These are phyloP conservation scores for Emergomyces pasteurianus DNA, from an alignment of 2,329 filamentous ascomycete species.

Conservation along the genomic window DNA sequence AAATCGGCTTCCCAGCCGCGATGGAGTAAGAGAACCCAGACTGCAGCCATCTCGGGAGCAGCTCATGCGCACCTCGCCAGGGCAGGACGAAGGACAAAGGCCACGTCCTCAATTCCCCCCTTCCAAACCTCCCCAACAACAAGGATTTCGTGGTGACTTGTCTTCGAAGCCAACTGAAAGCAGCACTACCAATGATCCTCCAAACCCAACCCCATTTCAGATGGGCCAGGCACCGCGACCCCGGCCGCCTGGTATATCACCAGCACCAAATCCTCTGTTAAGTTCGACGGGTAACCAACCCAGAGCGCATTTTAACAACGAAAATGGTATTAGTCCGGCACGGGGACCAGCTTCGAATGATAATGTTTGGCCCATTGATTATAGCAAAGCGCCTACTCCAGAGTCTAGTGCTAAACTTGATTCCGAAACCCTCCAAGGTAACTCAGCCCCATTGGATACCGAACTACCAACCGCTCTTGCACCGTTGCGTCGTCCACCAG, in stretches of 20 bases:
- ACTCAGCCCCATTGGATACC: neutral
- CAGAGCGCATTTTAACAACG: neutral
- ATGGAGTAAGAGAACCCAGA: conserved; percentile 21
- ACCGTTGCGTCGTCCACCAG: neutral
- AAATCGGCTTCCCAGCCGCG: conserved; percentile 26
- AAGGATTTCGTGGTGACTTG: conserved; percentile 15
- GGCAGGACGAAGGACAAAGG: conserved; percentile 29
- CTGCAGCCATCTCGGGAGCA: conserved; percentile 27
- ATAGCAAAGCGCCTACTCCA: neutral
- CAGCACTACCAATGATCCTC: neutral
- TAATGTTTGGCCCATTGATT: neutral
- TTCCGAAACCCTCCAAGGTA: neutral
- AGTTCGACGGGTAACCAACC: neutral
- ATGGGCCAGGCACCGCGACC: conserved; percentile 3
- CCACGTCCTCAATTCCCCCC: conserved; percentile 21
- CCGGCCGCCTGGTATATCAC: neutral
- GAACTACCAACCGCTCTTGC: neutral
- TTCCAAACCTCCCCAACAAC: conserved; percentile 16
- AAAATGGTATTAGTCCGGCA: conserved; percentile 1
- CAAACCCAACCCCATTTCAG: conserved; percentile 3
- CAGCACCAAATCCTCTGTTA: conserved; percentile 2
- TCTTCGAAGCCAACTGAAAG: conserved; percentile 8
- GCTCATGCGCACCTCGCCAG: conserved; percentile 23
- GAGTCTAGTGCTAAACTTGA: neutral
- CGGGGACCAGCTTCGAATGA: neutral